Evolutionary conservation across 2,329 filamentous ascomycete genomes (phyloP).

Genomic region (Immersiporthe knoxdaviesiana): DNA sequence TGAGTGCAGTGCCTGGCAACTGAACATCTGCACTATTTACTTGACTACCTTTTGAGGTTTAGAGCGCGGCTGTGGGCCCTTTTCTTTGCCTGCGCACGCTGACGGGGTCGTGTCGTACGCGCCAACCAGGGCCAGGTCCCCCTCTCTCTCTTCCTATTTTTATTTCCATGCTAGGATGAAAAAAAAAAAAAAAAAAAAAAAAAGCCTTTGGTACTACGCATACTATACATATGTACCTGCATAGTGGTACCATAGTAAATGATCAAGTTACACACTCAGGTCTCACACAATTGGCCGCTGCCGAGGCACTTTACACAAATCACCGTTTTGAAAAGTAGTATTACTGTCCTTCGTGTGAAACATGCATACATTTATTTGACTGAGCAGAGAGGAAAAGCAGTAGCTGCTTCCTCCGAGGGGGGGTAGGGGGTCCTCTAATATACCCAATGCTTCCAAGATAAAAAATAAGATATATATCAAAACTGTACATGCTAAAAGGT

Average conservation of each 20-base stretch:
- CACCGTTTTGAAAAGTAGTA: not conserved
- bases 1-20: no score
- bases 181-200: no score
- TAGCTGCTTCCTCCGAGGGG: not conserved
- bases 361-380: not conserved
- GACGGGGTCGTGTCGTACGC: not conserved
- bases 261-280: no score
- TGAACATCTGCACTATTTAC: slow-evolving; percentile 25
- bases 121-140: not conserved
- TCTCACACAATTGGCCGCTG: not conserved
- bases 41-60: slow-evolving; percentile 23
- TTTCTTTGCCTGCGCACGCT: not conserved
- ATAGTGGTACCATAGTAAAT: no score
- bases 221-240: no score
- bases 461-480: no score
- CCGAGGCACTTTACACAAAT: not conserved
- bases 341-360: not conserved
- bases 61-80: slow-evolving; percentile 5
- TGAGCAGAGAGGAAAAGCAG: not conserved
- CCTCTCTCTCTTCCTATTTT: not conserved
- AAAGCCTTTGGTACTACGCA: no score
- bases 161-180: not conserved
- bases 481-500: not conserved
- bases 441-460: slow-evolving; percentile 3
- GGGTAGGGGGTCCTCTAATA: not conserved